Conservation (phyloP, 2,329 filamentous ascomycete species). For the Pseudogymnoascus sp. region DNA sequence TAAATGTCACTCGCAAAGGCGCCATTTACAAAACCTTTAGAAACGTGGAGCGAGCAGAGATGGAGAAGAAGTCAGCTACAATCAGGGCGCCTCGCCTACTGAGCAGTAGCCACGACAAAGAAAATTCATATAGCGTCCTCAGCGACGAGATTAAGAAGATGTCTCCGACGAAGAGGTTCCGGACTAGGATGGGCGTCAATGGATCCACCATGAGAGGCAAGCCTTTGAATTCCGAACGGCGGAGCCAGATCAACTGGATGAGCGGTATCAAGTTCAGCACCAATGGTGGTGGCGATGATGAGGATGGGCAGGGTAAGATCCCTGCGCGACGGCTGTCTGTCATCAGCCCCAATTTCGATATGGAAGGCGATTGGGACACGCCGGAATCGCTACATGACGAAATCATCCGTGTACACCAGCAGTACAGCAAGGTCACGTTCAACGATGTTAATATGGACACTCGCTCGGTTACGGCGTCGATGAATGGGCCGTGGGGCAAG, state of each 20-base stretch:
- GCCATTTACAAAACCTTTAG: conserved; percentile 80
- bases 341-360: conserved; percentile 25
- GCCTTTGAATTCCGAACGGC: conserved; percentile 26
- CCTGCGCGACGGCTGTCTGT: conserved; percentile 24
- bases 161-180: conserved; percentile 28
- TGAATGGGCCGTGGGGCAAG: conserved; percentile 56
- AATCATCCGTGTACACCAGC: conserved; percentile 51
- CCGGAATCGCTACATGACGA: conserved; percentile 55
- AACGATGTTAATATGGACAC: conserved; percentile 57
- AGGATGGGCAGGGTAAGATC: conserved; percentile 15
- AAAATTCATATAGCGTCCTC: conserved; percentile 18
- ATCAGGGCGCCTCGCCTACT: conserved; percentile 52
- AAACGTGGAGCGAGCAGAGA: conserved; percentile 52
- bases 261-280: conserved; percentile 55
- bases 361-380: conserved; percentile 45
- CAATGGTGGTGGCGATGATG: conserved; percentile 15
- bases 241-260: conserved; percentile 60
- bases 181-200: conserved; percentile 16
- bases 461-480: conserved; percentile 48
- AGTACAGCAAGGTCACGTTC: conserved; percentile 56
- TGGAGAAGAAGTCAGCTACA: conserved; percentile 50
- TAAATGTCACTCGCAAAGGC: conserved; percentile 72
- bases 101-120: conserved; percentile 30
- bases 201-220: conserved; percentile 26
- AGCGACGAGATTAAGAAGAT: conserved; percentile 33